A percentile compares a stretch with the other conserved stretches of the same genome.
Evolutionary conservation across 257 asterid species (phyloP).

Genomic region (Solanum etuberosum): DNA sequence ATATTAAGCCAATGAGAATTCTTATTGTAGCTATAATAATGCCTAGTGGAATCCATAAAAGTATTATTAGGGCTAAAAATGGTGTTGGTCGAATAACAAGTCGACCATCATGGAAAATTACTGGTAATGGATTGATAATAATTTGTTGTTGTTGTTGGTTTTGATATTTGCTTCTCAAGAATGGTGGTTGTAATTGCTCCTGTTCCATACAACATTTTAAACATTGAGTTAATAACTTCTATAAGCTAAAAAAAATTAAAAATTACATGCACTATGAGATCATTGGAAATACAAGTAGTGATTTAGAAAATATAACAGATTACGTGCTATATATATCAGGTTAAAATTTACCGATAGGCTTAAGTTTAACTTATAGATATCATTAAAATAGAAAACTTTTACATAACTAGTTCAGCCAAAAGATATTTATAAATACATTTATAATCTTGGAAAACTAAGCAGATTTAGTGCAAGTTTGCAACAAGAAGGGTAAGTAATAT

Average conservation of each 20-base stretch:
- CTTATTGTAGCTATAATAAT: slow-evolving; percentile 42
- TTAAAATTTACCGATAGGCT: background rate
- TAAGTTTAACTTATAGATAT: background rate
- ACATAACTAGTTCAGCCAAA: background rate
- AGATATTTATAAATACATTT: background rate
- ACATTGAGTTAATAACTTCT: background rate
- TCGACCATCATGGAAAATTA: slow-evolving; percentile 87
- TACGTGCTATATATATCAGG: background rate
- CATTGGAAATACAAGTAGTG: background rate
- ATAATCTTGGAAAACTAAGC: background rate
- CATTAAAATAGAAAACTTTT: background rate
- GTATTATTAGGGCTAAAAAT: slow-evolving; percentile 33
- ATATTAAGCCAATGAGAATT: slow-evolving; percentile 33
- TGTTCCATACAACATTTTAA: background rate
- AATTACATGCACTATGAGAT: background rate
- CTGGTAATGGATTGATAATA: slow-evolving; percentile 46
- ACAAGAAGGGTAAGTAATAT: background rate
- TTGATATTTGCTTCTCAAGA: slow-evolving; percentile 3
- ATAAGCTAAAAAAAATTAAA: no score
- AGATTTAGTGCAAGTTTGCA: background rate
- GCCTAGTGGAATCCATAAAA: slow-evolving; percentile 75
- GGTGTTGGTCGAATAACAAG: slow-evolving; percentile 73
- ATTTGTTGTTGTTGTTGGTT: background rate
- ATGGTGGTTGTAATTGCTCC: slow-evolving; percentile 37
- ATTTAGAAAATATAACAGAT: background rate